These are phyloP conservation scores for Curvularia verruculosa DNA, from an alignment of 2,329 filamentous ascomycete genomes.

Conservation along the genomic window DNA sequence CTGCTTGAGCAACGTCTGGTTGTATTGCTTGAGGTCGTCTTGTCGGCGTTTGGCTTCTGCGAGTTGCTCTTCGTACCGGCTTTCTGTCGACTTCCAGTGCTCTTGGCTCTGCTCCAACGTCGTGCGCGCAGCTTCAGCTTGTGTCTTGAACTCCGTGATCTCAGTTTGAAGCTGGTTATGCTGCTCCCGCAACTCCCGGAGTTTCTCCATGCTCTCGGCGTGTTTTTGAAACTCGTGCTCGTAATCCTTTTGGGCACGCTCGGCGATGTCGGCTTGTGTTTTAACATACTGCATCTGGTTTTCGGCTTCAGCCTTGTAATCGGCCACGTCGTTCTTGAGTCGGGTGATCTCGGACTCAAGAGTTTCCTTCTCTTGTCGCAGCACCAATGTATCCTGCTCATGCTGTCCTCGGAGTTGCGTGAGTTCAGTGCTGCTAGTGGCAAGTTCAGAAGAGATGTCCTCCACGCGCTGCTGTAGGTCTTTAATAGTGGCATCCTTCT, in stretches of 20 bases:
- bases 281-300: slow-evolving; percentile 92
- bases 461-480: slow-evolving; percentile 84
- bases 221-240: slow-evolving; percentile 94
- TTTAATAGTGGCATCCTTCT: slow-evolving; percentile 79
- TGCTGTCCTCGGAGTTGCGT: slow-evolving; percentile 80
- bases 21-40: slow-evolving; percentile 86
- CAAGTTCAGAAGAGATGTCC: slow-evolving; percentile 82
- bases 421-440: slow-evolving; percentile 80
- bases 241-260: slow-evolving; percentile 92
- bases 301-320: slow-evolving; percentile 77
- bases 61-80: slow-evolving; percentile 83
- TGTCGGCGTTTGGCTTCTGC: slow-evolving; percentile 76
- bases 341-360: slow-evolving; percentile 80
- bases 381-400: slow-evolving; percentile 70
- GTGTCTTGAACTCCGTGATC: slow-evolving; percentile 73
- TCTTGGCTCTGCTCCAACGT: slow-evolving; percentile 79
- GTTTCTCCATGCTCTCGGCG: slow-evolving; percentile 86
- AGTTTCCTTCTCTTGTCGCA: slow-evolving; percentile 81
- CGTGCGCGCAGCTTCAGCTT: slow-evolving; percentile 84
- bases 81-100: slow-evolving; percentile 84
- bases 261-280: slow-evolving; percentile 89
- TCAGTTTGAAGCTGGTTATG: slow-evolving; percentile 83
- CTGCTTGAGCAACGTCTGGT: slow-evolving; percentile 87
- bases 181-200: slow-evolving; percentile 79
- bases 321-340: slow-evolving; percentile 82